phyloP scores from a whole-genome alignment of 78 protist species.

The Corallochytrium limacisporum region DNA sequence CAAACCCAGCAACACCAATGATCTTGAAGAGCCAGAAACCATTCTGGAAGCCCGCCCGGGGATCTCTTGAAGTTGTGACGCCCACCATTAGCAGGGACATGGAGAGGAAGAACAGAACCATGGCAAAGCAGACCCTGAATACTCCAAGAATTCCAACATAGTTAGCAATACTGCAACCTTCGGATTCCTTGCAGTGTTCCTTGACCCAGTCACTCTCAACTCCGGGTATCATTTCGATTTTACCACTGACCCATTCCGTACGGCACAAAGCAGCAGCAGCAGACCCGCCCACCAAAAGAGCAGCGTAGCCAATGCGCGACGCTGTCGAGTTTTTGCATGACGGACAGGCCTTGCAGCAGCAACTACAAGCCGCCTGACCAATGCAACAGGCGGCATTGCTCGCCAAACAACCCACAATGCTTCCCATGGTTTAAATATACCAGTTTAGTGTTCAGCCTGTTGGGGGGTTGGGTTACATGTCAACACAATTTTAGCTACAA shows the following conservation, averaged over 20 bases:
- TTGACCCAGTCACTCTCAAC: not conserved
- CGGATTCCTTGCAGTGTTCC: not conserved
- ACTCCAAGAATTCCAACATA: conserved; percentile 17
- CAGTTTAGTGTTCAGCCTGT: too few relatives aligned
- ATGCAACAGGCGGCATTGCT: not conserved
- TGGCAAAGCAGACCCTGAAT: not conserved
- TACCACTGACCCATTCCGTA: not conserved
- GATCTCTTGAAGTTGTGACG: not conserved
- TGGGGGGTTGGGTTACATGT: too few relatives aligned
- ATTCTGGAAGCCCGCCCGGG: conserved; percentile 12
- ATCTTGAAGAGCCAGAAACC: conserved; percentile 15
- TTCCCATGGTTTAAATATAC: conserved; percentile 16
- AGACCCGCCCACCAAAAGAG: not conserved
- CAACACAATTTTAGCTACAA: too few relatives aligned
- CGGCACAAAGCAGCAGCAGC: not conserved
- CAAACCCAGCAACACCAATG: not conserved
- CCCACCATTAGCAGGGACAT: not conserved
- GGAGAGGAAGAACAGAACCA: not conserved
- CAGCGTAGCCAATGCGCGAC: conserved; percentile 2
- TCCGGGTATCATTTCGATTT: not conserved
- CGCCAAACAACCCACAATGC: conserved; percentile 5
- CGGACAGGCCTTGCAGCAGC: not conserved
- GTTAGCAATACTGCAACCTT: not conserved
- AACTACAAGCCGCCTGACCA: conserved; percentile 7
- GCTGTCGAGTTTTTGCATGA: conserved; percentile 6